Evolutionary conservation across 2,329 filamentous ascomycete genomes (phyloP).

Genomic region (Aspergillus tanneri): DNA sequence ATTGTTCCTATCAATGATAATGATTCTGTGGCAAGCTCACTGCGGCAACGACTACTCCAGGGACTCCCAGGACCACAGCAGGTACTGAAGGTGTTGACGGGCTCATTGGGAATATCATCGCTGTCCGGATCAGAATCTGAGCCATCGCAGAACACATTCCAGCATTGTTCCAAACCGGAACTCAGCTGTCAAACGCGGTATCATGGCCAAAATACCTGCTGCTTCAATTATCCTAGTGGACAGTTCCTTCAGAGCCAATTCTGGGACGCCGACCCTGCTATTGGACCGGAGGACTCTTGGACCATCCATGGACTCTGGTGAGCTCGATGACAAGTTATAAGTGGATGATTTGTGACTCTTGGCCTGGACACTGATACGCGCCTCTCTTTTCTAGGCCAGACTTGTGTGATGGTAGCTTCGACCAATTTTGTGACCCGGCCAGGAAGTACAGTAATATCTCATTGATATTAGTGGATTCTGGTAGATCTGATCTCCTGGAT

Average conservation of each 20-base stretch:
- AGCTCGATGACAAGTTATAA: slow-evolving; percentile 12
- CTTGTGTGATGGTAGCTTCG: slow-evolving; percentile 68
- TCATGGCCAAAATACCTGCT: slow-evolving; percentile 64
- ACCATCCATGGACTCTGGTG: slow-evolving; percentile 70
- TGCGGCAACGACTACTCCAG: slow-evolving; percentile 16
- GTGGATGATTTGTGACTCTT: not conserved
- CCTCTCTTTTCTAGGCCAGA: slow-evolving; percentile 52
- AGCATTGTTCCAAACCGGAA: slow-evolving; percentile 38
- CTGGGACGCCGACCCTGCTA: slow-evolving; percentile 67
- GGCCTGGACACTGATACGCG: slow-evolving; percentile 3
- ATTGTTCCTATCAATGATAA: slow-evolving; percentile 8
- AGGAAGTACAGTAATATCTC: slow-evolving; percentile 66
- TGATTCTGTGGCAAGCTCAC: slow-evolving; percentile 10
- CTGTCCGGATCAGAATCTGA: slow-evolving; percentile 13
- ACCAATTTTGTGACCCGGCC: slow-evolving; percentile 62
- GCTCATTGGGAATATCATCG: slow-evolving; percentile 31
- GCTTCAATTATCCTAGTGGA: slow-evolving; percentile 71
- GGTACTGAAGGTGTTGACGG: slow-evolving; percentile 34
- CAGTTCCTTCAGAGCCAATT: slow-evolving; percentile 73
- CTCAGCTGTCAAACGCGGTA: slow-evolving; percentile 66
- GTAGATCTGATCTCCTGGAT: slow-evolving; percentile 56
- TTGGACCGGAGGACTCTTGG: slow-evolving; percentile 69
- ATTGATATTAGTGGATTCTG: slow-evolving; percentile 57
- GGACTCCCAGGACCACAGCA: slow-evolving; percentile 36
- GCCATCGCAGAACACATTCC: slow-evolving; percentile 13